These are phyloP conservation scores for Russula earlei DNA, from an alignment of 768 basidiomycete genomes.

Conservation along the genomic window DNA sequence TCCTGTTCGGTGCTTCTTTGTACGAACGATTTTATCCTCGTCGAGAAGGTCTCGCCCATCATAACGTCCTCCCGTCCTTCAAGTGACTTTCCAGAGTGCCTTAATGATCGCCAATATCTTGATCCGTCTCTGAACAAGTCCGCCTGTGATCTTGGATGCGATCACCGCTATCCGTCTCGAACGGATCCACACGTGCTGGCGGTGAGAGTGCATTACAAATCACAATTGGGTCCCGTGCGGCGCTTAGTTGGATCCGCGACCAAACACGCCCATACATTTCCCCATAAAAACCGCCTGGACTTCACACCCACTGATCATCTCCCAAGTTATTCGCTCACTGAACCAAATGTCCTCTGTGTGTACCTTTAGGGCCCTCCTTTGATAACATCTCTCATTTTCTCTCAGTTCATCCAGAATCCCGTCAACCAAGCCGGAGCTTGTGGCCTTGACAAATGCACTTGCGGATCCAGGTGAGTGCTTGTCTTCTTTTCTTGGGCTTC, in stretches of 20 bases:
- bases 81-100: too few relatives aligned
- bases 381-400: not conserved
- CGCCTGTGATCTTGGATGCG: too few relatives aligned
- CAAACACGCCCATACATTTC: not conserved
- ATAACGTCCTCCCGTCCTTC: too few relatives aligned
- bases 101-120: too few relatives aligned
- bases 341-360: constrained; percentile 5
- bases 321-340: not conserved
- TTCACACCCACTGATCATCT: not conserved
- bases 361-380: not conserved
- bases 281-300: not conserved
- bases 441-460: constrained; percentile 33
- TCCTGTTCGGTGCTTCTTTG: too few relatives aligned
- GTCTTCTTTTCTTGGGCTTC: not conserved
- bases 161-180: too few relatives aligned
- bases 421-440: constrained; percentile 29
- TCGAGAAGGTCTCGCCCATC: too few relatives aligned
- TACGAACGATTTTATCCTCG: too few relatives aligned
- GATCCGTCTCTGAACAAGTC: too few relatives aligned
- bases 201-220: not conserved
- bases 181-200: too few relatives aligned
- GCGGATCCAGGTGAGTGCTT: constrained; percentile 37
- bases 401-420: constrained; percentile 21
- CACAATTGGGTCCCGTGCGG: too few relatives aligned
- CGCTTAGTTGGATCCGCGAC: too few relatives aligned